Conservation (phyloP, 768 basidiomycete species). For the Boletus tylopilopsis region DNA sequence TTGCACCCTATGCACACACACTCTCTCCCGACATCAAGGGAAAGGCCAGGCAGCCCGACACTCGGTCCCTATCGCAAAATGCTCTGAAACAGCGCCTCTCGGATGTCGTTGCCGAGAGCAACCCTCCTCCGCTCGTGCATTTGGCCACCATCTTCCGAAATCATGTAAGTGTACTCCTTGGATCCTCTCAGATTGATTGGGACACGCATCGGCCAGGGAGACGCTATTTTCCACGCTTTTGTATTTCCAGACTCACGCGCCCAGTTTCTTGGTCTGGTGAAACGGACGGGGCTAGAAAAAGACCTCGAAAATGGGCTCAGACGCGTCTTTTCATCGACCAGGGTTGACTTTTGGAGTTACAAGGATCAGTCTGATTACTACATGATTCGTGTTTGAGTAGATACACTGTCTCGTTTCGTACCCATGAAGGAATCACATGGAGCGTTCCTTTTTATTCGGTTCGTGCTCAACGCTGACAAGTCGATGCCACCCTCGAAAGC, state of each 20-base stretch:
- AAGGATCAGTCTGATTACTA: too few relatives aligned
- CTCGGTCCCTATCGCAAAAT: slow-evolving; percentile 3
- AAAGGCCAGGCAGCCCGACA: slow-evolving; percentile 44
- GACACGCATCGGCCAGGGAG: slow-evolving; percentile 40
- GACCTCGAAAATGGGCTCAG: slow-evolving; percentile 25
- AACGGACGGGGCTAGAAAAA: slow-evolving; percentile 40
- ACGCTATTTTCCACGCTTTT: slow-evolving; percentile 53
- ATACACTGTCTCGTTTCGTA: too few relatives aligned
- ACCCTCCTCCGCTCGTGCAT: slow-evolving; percentile 35
- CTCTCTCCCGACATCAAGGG: slow-evolving; percentile 24
- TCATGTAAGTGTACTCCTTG: slow-evolving; percentile 48
- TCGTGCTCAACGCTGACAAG: background rate
- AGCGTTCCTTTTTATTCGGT: background rate
- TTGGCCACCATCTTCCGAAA: slow-evolving; percentile 50
- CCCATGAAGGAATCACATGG: slow-evolving; percentile 5
- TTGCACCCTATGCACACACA: slow-evolving; percentile 37
- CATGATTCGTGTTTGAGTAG: background rate
- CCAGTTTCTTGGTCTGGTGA: slow-evolving; percentile 55
- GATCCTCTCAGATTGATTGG: slow-evolving; percentile 1
- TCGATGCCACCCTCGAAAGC: slow-evolving; percentile 9
- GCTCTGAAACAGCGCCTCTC: slow-evolving; percentile 8
- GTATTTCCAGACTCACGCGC: slow-evolving; percentile 76
- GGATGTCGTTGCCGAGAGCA: slow-evolving; percentile 7
- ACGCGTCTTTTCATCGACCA: slow-evolving; percentile 30
- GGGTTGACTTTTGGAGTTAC: slow-evolving; percentile 73